phyloP scores from a whole-genome alignment of 2,329 filamentous ascomycete genomes.

The Cercospora beticola region DNA sequence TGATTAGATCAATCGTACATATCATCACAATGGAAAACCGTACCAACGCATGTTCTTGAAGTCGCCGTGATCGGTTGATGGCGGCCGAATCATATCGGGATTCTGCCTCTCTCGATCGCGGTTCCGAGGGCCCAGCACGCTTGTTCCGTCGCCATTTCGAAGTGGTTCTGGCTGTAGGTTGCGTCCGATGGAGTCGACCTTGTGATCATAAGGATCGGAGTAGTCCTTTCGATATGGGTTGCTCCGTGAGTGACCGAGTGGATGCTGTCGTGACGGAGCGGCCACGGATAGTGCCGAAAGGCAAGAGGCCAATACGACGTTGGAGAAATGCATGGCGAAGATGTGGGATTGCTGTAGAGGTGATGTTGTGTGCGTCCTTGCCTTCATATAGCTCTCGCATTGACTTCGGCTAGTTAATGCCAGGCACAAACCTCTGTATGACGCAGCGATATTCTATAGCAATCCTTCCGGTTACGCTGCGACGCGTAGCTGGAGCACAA shows the following conservation, averaged over 20 bases:
- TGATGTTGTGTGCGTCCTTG: background rate
- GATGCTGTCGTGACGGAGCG: conserved; percentile 40
- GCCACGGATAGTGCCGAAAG: conserved; percentile 24
- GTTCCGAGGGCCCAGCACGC: conserved; percentile 70
- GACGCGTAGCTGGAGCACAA: background rate
- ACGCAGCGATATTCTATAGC: background rate
- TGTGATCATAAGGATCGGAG: conserved; percentile 62
- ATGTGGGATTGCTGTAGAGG: background rate
- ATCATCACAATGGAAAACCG: conserved; percentile 31
- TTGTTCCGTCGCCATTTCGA: conserved; percentile 54
- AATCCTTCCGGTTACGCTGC: background rate
- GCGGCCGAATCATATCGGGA: conserved; percentile 69
- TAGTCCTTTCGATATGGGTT: conserved; percentile 61
- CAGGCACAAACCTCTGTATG: background rate
- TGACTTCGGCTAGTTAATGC: conserved; percentile 6
- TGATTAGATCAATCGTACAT: background rate
- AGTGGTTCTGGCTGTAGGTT: conserved; percentile 63
- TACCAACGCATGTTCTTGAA: conserved; percentile 70
- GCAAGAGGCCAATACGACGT: conserved; percentile 5
- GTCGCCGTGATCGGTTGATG: conserved; percentile 69
- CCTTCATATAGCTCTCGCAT: conserved; percentile 1
- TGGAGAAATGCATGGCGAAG: conserved; percentile 3
- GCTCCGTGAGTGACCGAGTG: conserved; percentile 32
- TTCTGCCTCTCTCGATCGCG: conserved; percentile 65
- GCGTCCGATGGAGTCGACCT: conserved; percentile 61